Evolutionary conservation across 2,329 filamentous ascomycete genomes (phyloP).

Genomic region (Penicillium sp.): DNA sequence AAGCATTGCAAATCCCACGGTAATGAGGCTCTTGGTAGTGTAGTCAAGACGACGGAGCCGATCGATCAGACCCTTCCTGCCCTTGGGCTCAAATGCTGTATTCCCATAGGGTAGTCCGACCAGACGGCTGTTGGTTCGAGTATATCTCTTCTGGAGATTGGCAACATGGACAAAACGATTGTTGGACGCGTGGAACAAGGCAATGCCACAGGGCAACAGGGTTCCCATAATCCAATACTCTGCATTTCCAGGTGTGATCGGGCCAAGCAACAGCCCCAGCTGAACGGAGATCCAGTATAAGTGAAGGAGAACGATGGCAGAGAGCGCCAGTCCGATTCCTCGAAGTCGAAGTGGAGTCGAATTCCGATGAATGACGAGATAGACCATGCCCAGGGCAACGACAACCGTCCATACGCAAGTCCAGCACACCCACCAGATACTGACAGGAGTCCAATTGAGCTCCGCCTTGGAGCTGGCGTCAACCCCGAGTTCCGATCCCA

Average conservation of each 20-base stretch:
- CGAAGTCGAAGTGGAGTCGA: constrained; percentile 42
- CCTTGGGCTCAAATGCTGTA: constrained; percentile 2
- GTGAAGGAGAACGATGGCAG: constrained; percentile 41
- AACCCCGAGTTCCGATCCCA: constrained; percentile 35
- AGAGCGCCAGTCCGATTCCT: constrained; percentile 39
- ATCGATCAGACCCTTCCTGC: constrained; percentile 17
- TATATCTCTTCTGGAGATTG: constrained; percentile 54
- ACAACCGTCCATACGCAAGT: constrained; percentile 34
- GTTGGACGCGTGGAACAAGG: constrained; percentile 67
- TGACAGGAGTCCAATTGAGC: constrained; percentile 22
- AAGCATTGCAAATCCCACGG: constrained; percentile 57
- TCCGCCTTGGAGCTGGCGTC: constrained; percentile 25
- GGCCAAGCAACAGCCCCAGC: constrained; percentile 38
- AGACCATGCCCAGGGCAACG: constrained; percentile 30
- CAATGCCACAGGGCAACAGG: constrained; percentile 65
- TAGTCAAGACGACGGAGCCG: constrained; percentile 29
- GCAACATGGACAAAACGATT: constrained; percentile 62
- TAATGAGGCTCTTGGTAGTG: constrained; percentile 25
- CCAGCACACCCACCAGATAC: constrained; percentile 32
- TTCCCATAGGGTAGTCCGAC: constrained; percentile 4
- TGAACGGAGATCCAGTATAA: constrained; percentile 41
- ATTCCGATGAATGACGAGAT: constrained; percentile 35
- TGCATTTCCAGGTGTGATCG: constrained; percentile 50
- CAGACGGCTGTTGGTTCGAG: constrained; percentile 18
- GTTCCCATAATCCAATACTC: constrained; percentile 70